These are phyloP conservation scores for Exidia glandulosa DNA, from an alignment of 768 basidiomycete genomes.

Conservation along the genomic window DNA sequence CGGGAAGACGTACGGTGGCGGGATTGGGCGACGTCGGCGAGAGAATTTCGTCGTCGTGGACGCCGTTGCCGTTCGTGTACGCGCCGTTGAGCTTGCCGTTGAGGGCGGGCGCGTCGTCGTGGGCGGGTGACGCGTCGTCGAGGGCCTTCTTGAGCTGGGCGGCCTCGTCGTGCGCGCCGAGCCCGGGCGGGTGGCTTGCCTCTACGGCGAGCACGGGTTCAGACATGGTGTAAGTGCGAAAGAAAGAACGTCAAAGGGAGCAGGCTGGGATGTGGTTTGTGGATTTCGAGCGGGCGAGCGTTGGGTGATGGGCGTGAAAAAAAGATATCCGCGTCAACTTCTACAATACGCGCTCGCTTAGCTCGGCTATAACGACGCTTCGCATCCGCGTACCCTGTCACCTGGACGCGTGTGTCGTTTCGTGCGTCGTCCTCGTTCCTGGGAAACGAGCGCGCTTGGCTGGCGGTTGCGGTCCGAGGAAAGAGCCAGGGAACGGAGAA, in stretches of 20 bases:
- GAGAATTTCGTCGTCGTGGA: not conserved
- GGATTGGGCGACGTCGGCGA: too few species aligned
- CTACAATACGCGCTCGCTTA: too few species aligned
- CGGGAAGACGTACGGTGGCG: too few species aligned
- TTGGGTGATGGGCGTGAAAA: not conserved
- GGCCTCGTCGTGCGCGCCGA: not conserved
- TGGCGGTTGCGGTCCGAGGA: not conserved
- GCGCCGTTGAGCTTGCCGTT: not conserved
- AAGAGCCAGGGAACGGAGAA: not conserved
- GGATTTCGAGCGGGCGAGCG: not conserved
- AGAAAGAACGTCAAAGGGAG: not conserved
- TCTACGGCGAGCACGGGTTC: not conserved
- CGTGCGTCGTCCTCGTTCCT: too few species aligned
- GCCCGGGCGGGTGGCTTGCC: not conserved
- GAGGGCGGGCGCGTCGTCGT: not conserved
- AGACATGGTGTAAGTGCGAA: not conserved
- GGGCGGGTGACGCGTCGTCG: not conserved
- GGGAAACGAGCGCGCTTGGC: not conserved
- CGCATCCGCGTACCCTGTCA: too few species aligned
- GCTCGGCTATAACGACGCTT: too few species aligned
- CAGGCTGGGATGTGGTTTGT: not conserved
- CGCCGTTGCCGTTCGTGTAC: not conserved
- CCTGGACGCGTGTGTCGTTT: too few species aligned
- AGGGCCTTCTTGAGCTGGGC: not conserved
- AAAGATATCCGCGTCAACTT: too few species aligned